These are phyloP conservation scores for Lactarius indigo DNA, from an alignment of 768 basidiomycete genomes.

Conservation along the genomic window DNA sequence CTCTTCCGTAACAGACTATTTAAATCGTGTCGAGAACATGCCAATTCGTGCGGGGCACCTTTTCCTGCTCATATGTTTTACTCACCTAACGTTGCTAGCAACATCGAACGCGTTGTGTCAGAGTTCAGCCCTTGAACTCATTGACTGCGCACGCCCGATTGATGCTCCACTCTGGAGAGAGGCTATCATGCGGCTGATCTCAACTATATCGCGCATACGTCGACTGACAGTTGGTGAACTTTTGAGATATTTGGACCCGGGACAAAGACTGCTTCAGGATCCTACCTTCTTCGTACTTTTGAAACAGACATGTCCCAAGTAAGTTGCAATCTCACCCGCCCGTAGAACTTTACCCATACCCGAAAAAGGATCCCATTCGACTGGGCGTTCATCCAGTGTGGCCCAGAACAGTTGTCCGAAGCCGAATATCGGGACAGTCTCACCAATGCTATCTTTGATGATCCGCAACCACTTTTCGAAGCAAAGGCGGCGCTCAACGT, in stretches of 20 bases:
- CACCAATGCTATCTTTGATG: constrained; percentile 7
- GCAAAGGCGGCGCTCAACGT: constrained; percentile 16
- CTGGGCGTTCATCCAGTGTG: constrained; percentile 20
- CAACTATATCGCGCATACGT: constrained; percentile 41
- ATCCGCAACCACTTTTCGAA: constrained; percentile 9
- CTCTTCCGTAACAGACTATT: constrained; percentile 40
- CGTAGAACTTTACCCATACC: background rate
- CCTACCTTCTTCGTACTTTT: constrained; percentile 3
- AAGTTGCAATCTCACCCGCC: background rate
- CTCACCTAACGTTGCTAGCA: constrained; percentile 33
- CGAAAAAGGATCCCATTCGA: constrained; percentile 15
- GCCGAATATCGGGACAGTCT: constrained; percentile 14
- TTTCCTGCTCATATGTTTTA: background rate
- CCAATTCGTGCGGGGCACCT: constrained; percentile 42
- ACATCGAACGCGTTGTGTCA: constrained; percentile 34
- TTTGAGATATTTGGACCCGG: constrained; percentile 43
- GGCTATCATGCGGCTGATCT: constrained; percentile 42
- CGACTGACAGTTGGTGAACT: constrained; percentile 42
- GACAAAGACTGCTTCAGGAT: constrained; percentile 38
- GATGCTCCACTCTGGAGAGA: constrained; percentile 33
- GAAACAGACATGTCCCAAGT: constrained; percentile 6
- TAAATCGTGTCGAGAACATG: constrained; percentile 42
- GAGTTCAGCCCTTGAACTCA: constrained; percentile 48
- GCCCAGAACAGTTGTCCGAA: constrained; percentile 7
- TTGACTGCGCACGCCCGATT: constrained; percentile 61